phyloP scores from a whole-genome alignment of 345 rosid species.

The Angophora floribunda region DNA sequence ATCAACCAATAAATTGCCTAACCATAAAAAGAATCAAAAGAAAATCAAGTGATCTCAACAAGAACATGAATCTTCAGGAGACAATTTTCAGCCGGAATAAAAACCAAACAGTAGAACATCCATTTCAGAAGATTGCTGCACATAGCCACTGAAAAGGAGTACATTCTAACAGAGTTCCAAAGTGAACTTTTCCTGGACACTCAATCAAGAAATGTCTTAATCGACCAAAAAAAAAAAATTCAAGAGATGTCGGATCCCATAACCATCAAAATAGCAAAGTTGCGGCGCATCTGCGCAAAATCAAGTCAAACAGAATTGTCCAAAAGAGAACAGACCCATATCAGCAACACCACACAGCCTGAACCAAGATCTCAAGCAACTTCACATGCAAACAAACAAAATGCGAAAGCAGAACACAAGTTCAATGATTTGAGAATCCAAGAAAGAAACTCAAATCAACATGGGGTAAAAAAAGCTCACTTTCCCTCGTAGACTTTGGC shows the following conservation, averaged over 20 bases:
- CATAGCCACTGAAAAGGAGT: neutral
- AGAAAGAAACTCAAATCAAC: neutral
- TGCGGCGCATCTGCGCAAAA: neutral
- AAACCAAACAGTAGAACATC: neutral
- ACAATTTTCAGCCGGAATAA: neutral
- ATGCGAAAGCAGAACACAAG: neutral
- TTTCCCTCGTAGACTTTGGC: slow-evolving; percentile 97
- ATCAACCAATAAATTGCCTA: neutral
- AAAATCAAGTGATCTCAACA: neutral
- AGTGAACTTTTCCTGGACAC: neutral
- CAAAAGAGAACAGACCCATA: neutral
- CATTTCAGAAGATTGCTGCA: neutral
- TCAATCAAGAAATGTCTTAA: neutral
- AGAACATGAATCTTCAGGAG: neutral
- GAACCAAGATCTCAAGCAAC: neutral
- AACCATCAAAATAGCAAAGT: neutral
- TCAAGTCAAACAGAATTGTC: neutral
- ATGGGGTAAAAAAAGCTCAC: slow-evolving; percentile 31
- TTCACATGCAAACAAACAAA: neutral
- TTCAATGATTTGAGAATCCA: neutral
- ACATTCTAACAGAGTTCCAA: neutral
- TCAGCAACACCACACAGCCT: neutral
- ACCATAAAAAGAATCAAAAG: neutral
- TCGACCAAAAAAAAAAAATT: neutral
- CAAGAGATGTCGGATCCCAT: neutral